Percentiles rank a stretch among this genome's conserved stretches.
Evolutionary conservation across 495 filamentous ascomycete species (phyloP).

Genomic region (Neurospora sp.): DNA sequence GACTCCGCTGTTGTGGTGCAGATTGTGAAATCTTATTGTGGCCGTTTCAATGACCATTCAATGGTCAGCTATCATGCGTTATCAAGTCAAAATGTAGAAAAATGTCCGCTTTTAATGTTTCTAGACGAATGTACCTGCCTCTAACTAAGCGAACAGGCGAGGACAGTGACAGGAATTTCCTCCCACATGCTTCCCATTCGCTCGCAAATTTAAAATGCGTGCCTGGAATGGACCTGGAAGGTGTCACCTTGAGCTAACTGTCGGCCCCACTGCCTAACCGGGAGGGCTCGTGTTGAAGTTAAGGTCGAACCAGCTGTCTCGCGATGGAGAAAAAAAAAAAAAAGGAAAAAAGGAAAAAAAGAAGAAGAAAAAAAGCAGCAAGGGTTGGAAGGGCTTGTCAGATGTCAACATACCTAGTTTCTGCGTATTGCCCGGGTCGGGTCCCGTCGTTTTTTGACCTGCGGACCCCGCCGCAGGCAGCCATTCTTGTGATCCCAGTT

Average conservation of each 20-base stretch:
- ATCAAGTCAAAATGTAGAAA: neutral
- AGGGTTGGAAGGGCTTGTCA: neutral
- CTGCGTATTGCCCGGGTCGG: neutral
- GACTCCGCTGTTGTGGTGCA: neutral
- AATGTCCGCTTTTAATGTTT: neutral
- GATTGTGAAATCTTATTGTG: neutral
- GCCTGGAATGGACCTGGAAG: neutral
- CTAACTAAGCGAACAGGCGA: neutral
- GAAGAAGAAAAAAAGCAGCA: neutral
- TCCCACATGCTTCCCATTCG: neutral
- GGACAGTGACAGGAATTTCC: neutral
- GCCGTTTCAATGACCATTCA: neutral
- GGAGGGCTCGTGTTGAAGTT: neutral
- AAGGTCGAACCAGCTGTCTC: neutral
- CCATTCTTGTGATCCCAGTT: too few relatives aligned
- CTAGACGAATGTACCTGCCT: neutral
- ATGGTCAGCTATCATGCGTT: neutral
- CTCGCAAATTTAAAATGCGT: neutral
- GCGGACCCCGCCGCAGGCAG: neutral
- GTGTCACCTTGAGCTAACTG: neutral
- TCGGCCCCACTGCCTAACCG: neutral
- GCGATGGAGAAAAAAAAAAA: neutral
- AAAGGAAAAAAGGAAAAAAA: too few relatives aligned
- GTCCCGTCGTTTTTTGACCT: neutral
- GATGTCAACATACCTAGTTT: neutral